Evolutionary conservation across 2,329 filamentous ascomycete species (phyloP), one percentile per base, ranked within the genome.

Genomic region (Colletotrichum incanum): DNA sequence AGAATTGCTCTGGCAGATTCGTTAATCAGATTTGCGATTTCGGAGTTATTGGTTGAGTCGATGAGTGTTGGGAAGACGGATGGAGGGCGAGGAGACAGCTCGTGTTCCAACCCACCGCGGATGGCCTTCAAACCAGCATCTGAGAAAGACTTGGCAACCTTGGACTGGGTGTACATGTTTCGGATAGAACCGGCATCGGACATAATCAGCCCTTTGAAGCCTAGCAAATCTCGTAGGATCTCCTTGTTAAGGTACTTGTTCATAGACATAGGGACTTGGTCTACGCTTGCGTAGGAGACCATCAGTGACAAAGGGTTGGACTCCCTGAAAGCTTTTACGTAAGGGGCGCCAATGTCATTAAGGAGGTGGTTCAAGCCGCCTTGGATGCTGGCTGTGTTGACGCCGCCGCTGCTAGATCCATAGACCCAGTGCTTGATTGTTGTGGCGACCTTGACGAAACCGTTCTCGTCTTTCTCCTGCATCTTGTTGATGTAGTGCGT

Each of bases 361-460:
- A 80, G 77, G 26, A 81, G 77, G 41, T 81, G 75, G 68, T 82
- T 82, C 16, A 82, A 71, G 16, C 80, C 80, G 3, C 77, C 78
- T 3, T 76, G 75, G 69, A 79, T 78, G 59, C 77, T 80, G 7
- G 80, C 81, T 0, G 69, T 65, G 73, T 82, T 82, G 58, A 82
- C 77, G 28, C 81, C 80, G 49, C 80, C 81, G 28, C 75, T 78
- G 2, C 72, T 70, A 9, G 75, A 73, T n/a, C 81, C 81, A 49
- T 79, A 82, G 4, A 82, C 76, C 70, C 78, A 82, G 65, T 82
- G 81, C 74, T 82, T 82, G 68, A 82, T 78, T 2, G 80, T 82
- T 4, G 78, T 79, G 2, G 81, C 80, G 5, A 82, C 76, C 59
- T 80, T 80, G 63, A 81, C 62, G 65, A 76, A 80, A 26, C 80